phyloP scores from a whole-genome alignment of 2,329 filamentous ascomycete genomes.

The Colletotrichum truncatum region DNA sequence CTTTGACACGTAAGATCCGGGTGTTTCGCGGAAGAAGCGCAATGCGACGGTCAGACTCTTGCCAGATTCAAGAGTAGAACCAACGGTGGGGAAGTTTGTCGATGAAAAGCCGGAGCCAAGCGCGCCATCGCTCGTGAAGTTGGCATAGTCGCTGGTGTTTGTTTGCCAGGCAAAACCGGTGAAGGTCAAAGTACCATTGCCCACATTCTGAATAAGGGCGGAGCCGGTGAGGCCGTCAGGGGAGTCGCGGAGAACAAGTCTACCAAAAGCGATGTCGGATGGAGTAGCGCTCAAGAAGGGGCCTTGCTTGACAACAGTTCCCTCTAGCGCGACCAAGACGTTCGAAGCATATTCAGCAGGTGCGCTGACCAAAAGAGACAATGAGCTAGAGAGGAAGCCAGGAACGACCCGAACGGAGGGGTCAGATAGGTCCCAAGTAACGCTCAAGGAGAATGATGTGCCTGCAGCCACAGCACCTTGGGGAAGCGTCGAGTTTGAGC shows the following conservation, averaged over 20 bases:
- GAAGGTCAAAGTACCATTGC: slow-evolving; percentile 45
- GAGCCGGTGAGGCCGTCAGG: slow-evolving; percentile 29
- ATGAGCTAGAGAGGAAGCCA: slow-evolving; percentile 44
- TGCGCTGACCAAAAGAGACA: slow-evolving; percentile 48
- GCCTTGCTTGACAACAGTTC: slow-evolving; percentile 45
- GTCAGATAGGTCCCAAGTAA: slow-evolving; percentile 47
- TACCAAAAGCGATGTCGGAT: slow-evolving; percentile 48
- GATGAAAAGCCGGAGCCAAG: slow-evolving; percentile 44
- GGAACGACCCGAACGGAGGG: slow-evolving; percentile 40
- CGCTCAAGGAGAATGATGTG: slow-evolving; percentile 47
- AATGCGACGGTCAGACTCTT: slow-evolving; percentile 41
- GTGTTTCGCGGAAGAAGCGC: slow-evolving; percentile 41
- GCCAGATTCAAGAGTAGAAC: slow-evolving; percentile 39
- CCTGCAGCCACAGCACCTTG: slow-evolving; percentile 44
- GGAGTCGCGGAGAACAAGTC: slow-evolving; percentile 45
- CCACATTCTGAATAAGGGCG: slow-evolving; percentile 47
- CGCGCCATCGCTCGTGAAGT: slow-evolving; percentile 39
- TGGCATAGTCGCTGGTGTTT: slow-evolving; percentile 38
- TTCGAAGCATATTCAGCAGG: slow-evolving; percentile 45
- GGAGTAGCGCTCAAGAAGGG: slow-evolving; percentile 47
- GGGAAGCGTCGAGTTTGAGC: slow-evolving; percentile 47
- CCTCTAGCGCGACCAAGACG: slow-evolving; percentile 47
- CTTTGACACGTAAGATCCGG: slow-evolving; percentile 43
- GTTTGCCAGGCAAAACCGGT: slow-evolving; percentile 44
- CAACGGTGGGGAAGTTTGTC: slow-evolving; percentile 39